Evolutionary conservation across 345 rosid genomes (phyloP).

Genomic region (Toxicodendron radicans): DNA sequence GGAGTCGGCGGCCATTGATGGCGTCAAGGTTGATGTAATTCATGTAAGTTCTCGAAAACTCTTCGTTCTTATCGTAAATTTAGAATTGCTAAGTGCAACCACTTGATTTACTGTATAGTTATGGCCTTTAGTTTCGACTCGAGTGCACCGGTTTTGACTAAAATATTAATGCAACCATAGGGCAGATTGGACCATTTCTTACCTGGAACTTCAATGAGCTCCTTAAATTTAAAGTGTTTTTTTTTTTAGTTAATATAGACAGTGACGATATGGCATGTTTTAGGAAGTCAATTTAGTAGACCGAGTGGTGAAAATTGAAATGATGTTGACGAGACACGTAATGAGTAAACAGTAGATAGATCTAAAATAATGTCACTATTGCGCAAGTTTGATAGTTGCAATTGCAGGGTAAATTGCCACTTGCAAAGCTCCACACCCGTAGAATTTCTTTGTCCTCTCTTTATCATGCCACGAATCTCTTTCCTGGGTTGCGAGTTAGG

Average conservation of each 20-base stretch:
- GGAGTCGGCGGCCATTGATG: conserved; percentile 34
- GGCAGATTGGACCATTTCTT: too few species aligned
- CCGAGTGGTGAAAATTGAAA: not conserved
- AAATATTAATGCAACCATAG: not conserved
- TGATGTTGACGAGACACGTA: too few species aligned
- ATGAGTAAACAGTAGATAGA: too few species aligned
- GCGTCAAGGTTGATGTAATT: conserved; percentile 45
- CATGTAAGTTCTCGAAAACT: conserved; percentile 33
- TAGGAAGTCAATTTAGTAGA: too few species aligned
- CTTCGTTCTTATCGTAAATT: not conserved
- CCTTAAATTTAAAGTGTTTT: too few species aligned
- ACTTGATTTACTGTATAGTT: not conserved
- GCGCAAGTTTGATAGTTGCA: not conserved
- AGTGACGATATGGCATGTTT: too few species aligned
- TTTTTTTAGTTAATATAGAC: too few species aligned
- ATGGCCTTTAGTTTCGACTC: not conserved
- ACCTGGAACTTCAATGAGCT: too few species aligned
- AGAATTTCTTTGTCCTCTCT: not conserved
- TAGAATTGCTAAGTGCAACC: not conserved
- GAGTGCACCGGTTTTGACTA: not conserved
- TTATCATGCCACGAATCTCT: not conserved
- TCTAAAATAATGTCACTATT: not conserved
- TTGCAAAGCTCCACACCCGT: not conserved
- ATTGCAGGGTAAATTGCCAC: conserved; percentile 6
- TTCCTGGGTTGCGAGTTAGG: not conserved